Conservation (phyloP, 2,329 filamentous ascomycete genomes). For the Xylaria sp. region DNA sequence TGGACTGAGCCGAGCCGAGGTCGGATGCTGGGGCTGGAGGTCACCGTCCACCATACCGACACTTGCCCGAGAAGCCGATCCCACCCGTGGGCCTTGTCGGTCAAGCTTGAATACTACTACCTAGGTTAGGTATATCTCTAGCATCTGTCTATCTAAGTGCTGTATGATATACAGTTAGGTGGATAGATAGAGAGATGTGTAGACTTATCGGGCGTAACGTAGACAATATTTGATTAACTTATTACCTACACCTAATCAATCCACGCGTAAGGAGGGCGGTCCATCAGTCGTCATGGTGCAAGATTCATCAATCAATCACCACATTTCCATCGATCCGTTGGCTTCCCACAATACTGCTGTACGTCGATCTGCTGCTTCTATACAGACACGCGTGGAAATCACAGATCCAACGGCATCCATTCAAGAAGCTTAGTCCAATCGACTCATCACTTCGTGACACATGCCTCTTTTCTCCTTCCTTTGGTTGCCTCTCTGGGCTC, state of each 20-base stretch:
- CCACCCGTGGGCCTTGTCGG: not conserved
- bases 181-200: not conserved
- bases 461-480: not conserved
- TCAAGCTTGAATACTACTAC: not conserved
- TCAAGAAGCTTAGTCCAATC: conserved; percentile 36
- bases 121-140: not conserved
- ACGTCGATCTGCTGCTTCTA: conserved; percentile 5
- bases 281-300: conserved; percentile 10
- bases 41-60: conserved; percentile 24
- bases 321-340: not conserved
- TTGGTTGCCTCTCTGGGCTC: not conserved
- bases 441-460: conserved; percentile 22
- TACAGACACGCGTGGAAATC: conserved; percentile 26
- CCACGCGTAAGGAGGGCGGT: not conserved
- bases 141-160: not conserved
- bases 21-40: conserved; percentile 27
- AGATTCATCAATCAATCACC: not conserved
- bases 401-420: conserved; percentile 31
- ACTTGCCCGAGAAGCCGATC: conserved; percentile 26
- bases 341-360: conserved; percentile 6
- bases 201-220: conserved; percentile 4
- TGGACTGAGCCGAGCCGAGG: conserved; percentile 32
- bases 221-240: conserved; percentile 27
- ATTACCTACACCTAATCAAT: conserved; percentile 26
- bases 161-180: not conserved